Base-by-base conservation (phyloP, 352 stramenopile species). In the Phytopythium delawarense region DNA sequence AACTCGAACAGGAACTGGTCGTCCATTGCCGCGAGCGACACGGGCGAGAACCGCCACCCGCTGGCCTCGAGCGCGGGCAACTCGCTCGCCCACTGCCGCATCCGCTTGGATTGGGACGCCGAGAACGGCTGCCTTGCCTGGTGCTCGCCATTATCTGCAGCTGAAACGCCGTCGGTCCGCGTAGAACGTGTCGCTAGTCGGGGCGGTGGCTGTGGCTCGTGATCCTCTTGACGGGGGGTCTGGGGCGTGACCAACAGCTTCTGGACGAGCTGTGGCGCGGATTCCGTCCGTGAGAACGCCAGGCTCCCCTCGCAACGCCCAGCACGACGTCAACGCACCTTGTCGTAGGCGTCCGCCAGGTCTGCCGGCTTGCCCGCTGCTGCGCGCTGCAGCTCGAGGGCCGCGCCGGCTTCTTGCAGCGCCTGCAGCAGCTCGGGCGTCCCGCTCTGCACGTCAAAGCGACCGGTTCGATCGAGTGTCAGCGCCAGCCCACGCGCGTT, bases 1-100 rank as follows among this genome's bases (percentile, higher is more conserved):
- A 92, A 89, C 62, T 91, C 86, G 37, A 94, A 92, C 9, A 94
- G 67, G 49, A 70, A 70, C 59, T 94, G 81, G 37, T 92, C 83
- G 59, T 94, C 83, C 37, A 74, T 74, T 2, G 76, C 59, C 18
- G 72, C 66, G 28, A 94, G 68, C n/a, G 65, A 53, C 13, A 92
- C 76, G 0, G 44, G 62, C 7, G 86, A 70, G 56, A 89, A 90
- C 0, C 60, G 63, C 86, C 86, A 94, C 8, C 86, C 86, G 32
- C 48, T 15, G 13, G 66, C 59, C 35, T 80, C 72, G 18, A 80
- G n/a, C 15, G 64, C 53, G 7, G 62, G 49, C 1, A 77, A 37
- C 42, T 60, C 62, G 2, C 49, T 64, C 16, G 57, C 28, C 66
- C 49, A 61, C 23, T 30, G 55, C 40, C 18, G 55, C 55, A n/a